A percentile compares a stretch with the other conserved stretches of the same genome.
Evolutionary conservation across 2,329 filamentous ascomycete genomes (phyloP).

Genomic region (Colletotrichum cordylinicola): DNA sequence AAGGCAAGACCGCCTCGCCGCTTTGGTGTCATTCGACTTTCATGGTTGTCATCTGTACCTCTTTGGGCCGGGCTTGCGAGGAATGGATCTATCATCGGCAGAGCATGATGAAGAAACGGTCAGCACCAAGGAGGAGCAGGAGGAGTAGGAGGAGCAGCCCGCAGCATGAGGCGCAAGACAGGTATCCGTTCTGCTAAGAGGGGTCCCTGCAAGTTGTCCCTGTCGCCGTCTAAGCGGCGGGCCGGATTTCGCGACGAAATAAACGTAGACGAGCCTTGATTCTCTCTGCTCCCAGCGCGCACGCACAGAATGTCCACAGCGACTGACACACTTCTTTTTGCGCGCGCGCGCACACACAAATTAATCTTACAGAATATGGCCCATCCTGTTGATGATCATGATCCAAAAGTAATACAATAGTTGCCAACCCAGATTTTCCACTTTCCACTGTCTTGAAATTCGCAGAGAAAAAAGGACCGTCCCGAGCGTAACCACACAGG

Average conservation of each 20-base stretch:
- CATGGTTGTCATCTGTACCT: neutral
- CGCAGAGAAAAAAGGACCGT: neutral
- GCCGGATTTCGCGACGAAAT: neutral
- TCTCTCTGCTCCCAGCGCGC: neutral
- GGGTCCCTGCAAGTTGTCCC: neutral
- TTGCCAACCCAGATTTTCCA: neutral
- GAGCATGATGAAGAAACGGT: neutral
- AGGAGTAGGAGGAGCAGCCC: neutral
- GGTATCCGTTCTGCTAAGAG: neutral
- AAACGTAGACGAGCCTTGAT: neutral
- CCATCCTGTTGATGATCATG: neutral
- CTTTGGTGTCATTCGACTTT: neutral
- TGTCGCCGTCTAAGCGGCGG: constrained; percentile 13
- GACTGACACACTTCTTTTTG: neutral
- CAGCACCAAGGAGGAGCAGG: neutral
- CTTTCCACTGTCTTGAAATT: neutral
- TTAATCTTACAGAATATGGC: constrained; percentile 1
- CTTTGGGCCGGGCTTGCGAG: neutral
- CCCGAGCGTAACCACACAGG: neutral
- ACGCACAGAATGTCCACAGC: neutral
- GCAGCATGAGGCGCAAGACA: neutral
- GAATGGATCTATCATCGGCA: neutral
- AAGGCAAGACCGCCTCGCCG: neutral
- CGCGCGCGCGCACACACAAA: neutral
- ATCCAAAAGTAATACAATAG: neutral